Conservation (phyloP, 805 yeast species). For the Nakazawaea siamensis region DNA sequence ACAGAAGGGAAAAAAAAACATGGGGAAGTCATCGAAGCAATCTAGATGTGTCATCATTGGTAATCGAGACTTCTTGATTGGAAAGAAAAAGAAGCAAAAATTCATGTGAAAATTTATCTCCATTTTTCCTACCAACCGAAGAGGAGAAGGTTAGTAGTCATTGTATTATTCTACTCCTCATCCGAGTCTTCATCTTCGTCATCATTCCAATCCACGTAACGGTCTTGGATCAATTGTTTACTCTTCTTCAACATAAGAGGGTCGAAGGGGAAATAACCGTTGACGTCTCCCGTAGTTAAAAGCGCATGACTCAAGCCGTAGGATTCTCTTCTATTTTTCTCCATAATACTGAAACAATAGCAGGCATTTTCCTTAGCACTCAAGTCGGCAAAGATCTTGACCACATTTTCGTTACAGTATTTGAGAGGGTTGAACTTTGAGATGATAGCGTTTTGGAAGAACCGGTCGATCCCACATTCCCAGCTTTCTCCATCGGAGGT, state of each 20-base stretch:
- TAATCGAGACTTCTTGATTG: too few relatives aligned
- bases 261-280: slow-evolving; percentile 95
- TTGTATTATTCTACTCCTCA: slow-evolving; percentile 1
- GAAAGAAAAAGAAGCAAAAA: background rate
- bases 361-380: slow-evolving; percentile 87
- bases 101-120: too few relatives aligned
- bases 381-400: slow-evolving; percentile 84
- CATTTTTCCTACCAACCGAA: background rate
- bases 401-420: slow-evolving; percentile 90
- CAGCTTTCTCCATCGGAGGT: slow-evolving; percentile 32
- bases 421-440: slow-evolving; percentile 90
- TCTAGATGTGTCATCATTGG: too few relatives aligned
- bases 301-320: slow-evolving; percentile 29
- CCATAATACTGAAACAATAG: slow-evolving; percentile 89
- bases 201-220: slow-evolving; percentile 79
- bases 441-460: slow-evolving; percentile 77
- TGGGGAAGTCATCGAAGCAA: too few relatives aligned
- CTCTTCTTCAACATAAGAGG: slow-evolving; percentile 70
- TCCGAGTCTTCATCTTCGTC: slow-evolving; percentile 48
- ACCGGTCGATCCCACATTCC: slow-evolving; percentile 77
- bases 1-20: background rate
- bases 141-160: background rate
- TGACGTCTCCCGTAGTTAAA: slow-evolving; percentile 43
- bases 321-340: slow-evolving; percentile 73
- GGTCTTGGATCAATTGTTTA: slow-evolving; percentile 41